These are phyloP conservation scores for Leptodontidium sp. DNA, from an alignment of 2,329 filamentous ascomycete genomes.

Conservation along the genomic window DNA sequence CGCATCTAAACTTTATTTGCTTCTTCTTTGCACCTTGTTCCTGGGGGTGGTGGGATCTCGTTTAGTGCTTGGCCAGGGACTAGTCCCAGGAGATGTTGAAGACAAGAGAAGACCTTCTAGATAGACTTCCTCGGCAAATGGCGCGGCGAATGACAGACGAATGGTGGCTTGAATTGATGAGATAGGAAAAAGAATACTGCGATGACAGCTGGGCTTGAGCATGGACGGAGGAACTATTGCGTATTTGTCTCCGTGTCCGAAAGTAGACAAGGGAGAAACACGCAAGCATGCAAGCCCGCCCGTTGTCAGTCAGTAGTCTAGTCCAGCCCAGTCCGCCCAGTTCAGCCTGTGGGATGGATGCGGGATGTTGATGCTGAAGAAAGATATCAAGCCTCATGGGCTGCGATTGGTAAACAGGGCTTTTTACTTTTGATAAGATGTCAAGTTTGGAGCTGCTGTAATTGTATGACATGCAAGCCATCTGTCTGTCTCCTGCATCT, in stretches of 20 bases:
- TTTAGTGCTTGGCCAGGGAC: too few relatives aligned
- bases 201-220: too few relatives aligned
- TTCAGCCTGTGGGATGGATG: background rate
- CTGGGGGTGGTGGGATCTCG: too few relatives aligned
- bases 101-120: too few relatives aligned
- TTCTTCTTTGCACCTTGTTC: conserved; percentile 3
- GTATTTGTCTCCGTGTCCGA: background rate
- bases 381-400: background rate
- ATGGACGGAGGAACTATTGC: background rate
- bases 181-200: background rate
- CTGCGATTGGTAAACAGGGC: background rate
- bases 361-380: too few relatives aligned
- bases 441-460: background rate
- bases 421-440: too few relatives aligned
- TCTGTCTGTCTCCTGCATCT: conserved; percentile 4
- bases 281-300: background rate
- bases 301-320: background rate
- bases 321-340: too few relatives aligned
- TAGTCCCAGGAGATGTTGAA: background rate
- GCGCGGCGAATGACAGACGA: too few relatives aligned
- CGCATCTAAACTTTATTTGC: background rate
- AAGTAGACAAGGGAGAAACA: background rate
- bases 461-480: background rate
- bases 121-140: too few relatives aligned
- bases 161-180: background rate